Percentiles rank a stretch among this genome's conserved stretches.
These are phyloP conservation scores for Wickerhamiella cacticola DNA, from an alignment of 805 yeast genomes.

Conservation along the genomic window DNA sequence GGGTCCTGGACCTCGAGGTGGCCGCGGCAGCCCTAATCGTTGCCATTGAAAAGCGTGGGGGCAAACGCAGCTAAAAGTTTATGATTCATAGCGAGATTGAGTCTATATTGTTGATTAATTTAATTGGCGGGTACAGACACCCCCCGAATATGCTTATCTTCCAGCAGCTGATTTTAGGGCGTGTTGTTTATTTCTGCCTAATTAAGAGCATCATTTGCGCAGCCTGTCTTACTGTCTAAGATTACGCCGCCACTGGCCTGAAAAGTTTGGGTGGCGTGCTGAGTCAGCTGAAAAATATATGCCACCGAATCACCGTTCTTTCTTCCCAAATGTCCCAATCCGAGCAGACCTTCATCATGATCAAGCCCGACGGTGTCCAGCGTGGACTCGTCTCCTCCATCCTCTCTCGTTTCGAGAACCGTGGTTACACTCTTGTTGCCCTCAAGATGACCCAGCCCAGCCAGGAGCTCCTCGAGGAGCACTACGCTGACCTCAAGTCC, in stretches of 20 bases:
- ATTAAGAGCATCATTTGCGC: too few relatives aligned
- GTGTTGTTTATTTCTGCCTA: too few relatives aligned
- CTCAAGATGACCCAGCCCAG: conserved; percentile 83
- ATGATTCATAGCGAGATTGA: too few relatives aligned
- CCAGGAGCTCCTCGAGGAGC: conserved; percentile 78
- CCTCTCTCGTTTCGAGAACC: conserved; percentile 85
- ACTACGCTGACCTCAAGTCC: conserved; percentile 87
- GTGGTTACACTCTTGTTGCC: conserved; percentile 96
- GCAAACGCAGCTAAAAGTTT: too few relatives aligned
- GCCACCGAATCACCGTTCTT: background rate
- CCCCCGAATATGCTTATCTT: too few relatives aligned
- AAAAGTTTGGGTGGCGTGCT: background rate
- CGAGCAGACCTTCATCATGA: conserved; percentile 27
- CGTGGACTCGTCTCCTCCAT: conserved; percentile 90
- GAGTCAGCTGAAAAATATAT: conserved; percentile 12
- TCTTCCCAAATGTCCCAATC: conserved; percentile 19
- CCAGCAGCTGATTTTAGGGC: too few relatives aligned
- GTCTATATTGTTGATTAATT: too few relatives aligned
- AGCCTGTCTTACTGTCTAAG: too few relatives aligned
- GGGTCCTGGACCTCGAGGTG: too few relatives aligned
- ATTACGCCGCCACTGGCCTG: background rate
- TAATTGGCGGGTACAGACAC: too few relatives aligned
- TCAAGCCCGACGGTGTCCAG: conserved; percentile 97
- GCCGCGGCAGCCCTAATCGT: too few relatives aligned
- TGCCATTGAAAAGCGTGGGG: too few relatives aligned